Evolutionary conservation across 2,329 filamentous ascomycete genomes (phyloP), one percentile per base, ranked within the genome.

Genomic region (Cladophialophora yegresii): DNA sequence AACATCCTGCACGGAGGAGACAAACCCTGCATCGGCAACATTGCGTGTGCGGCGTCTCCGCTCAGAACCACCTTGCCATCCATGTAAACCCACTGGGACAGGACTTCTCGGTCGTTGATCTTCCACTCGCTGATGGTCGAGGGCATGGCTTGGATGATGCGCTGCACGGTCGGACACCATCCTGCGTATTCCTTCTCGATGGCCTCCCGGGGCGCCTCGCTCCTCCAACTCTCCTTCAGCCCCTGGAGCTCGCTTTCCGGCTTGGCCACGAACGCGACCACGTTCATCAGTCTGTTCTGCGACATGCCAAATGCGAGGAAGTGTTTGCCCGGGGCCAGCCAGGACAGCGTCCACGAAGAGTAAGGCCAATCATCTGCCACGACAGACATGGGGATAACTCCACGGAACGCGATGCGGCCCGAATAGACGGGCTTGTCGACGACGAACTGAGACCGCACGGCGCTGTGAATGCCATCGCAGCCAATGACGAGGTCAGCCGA

Each of bases 151-250:
- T 23, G 47, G 22, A 59, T 59, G 5, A 59, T 59, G 9, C 57
- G 30, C 47, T 59, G 57, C 30, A 59, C 57, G 5, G 47, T 30
- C 57, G 57, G 57, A 36, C 49, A 51, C 57, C 57, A 59, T 26
- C 57, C 57, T 20, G 57, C 57, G 22, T 59, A 59, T 59, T 59
- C 57, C 12, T 59, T 51, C 47, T 59, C 57, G 20, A 59, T 59
- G 30, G 57, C 57, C 23, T 59, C 30, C 12, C 57, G 23, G 13
- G 57, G 57, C 23, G 57, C 57, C 30, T 59, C 57, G 10, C 57
- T 59, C 36, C 47, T 53, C 57, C 57, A 59, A 36, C 57, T 59
- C 57, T 59, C 57, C 22, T 53, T 59, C n/a, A 59, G 57, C 1
- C 57, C 57, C 20, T 23, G 45, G n/a, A 59, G 57, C 26, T 59